Conservation (phyloP, 2,329 filamentous ascomycete species). For the Penicillium expansum region DNA sequence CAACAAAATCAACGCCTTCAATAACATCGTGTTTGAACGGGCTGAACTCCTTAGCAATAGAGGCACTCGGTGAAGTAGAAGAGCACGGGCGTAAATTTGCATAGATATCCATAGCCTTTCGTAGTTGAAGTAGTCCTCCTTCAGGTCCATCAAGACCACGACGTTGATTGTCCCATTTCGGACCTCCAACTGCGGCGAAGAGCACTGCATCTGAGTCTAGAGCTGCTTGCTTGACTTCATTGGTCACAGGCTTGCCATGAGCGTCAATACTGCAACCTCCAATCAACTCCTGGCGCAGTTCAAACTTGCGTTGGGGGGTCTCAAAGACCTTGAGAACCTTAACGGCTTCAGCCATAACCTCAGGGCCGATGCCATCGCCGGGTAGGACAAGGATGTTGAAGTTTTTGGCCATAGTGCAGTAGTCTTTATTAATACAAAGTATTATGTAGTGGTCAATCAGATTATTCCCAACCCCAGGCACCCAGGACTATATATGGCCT, state of each 20-base stretch:
- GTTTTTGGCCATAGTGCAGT: constrained; percentile 31
- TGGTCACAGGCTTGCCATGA: constrained; percentile 70
- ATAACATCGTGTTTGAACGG: constrained; percentile 79
- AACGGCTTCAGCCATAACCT: constrained; percentile 54
- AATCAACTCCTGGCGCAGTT: constrained; percentile 77
- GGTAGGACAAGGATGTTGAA: constrained; percentile 72
- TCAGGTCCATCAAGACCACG: constrained; percentile 74
- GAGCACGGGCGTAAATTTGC: constrained; percentile 79
- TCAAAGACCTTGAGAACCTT: constrained; percentile 74
- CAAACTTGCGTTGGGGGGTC: constrained; percentile 67
- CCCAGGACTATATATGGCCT: not conserved
- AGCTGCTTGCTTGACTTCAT: constrained; percentile 73
- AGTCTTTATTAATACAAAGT: not conserved
- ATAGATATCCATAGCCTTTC: constrained; percentile 84
- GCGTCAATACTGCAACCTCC: constrained; percentile 85
- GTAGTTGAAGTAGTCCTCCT: constrained; percentile 78
- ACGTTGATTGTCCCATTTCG: constrained; percentile 75
- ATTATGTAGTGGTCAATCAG: not conserved
- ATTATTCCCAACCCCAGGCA: not conserved
- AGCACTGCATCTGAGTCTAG: constrained; percentile 80
- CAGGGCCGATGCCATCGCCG: constrained; percentile 77
- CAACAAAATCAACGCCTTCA: constrained; percentile 77
- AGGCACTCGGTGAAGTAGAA: constrained; percentile 70
- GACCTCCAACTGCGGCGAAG: constrained; percentile 84
- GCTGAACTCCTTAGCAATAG: constrained; percentile 72